Evolutionary conservation across 2,329 filamentous ascomycete species (phyloP).

Genomic region (Fusarium setosum): DNA sequence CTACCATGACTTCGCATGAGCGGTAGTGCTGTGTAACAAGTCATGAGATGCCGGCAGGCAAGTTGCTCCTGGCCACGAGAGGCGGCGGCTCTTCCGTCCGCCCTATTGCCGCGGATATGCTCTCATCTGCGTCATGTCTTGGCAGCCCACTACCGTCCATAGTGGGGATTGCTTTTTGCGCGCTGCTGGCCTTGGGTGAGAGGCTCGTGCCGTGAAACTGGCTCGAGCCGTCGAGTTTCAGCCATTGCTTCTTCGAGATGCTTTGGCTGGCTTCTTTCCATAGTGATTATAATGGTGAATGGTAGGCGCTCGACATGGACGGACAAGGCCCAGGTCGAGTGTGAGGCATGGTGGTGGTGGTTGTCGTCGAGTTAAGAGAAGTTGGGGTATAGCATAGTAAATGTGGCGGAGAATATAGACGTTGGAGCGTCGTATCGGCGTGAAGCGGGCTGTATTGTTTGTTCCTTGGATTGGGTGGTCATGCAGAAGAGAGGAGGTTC

Average conservation of each 20-base stretch:
- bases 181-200: constrained; percentile 7
- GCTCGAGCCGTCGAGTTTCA: constrained; percentile 21
- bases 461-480: not conserved
- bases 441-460: not conserved
- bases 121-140: constrained; percentile 13
- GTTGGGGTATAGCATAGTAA: not conserved
- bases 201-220: constrained; percentile 11
- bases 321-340: too few species aligned
- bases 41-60: constrained; percentile 5
- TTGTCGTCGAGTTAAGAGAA: not conserved
- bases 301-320: not conserved
- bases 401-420: not conserved
- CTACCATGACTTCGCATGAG: constrained; percentile 13
- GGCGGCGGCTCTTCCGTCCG: not conserved
- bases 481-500: not conserved
- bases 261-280: not conserved
- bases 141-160: constrained; percentile 6
- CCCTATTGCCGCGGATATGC: not conserved
- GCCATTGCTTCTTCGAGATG: constrained; percentile 15
- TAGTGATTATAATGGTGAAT: too few species aligned
- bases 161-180: constrained; percentile 2
- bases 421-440: not conserved
- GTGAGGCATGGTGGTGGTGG: too few species aligned
- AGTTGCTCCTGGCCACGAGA: constrained; percentile 5
- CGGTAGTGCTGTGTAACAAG: constrained; percentile 5